These are phyloP conservation scores for Crithidia thermophila DNA, from an alignment of 208 protist species.

Conservation along the genomic window DNA sequence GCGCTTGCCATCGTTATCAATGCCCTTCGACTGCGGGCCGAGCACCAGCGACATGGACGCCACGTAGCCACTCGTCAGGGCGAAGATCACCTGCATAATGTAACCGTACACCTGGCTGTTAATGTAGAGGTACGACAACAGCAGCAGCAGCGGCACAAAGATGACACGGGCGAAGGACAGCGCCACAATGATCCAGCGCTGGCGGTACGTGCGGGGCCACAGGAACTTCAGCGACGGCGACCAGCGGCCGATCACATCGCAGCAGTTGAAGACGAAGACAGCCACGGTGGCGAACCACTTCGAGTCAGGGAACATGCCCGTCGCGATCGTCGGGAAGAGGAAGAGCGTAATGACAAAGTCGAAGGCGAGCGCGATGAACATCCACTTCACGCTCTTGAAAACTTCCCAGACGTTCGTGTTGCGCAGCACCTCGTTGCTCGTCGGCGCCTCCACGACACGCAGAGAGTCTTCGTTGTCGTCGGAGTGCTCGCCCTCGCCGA, in stretches of 20 bases:
- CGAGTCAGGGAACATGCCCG: slow-evolving; percentile 41
- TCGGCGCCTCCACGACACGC: slow-evolving; percentile 6
- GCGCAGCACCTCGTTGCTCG: slow-evolving; percentile 21
- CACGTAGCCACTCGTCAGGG: slow-evolving; percentile 62
- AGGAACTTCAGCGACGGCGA: slow-evolving; percentile 42
- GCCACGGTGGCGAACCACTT: slow-evolving; percentile 66
- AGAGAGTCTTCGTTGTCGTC: neutral
- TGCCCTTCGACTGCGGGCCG: slow-evolving; percentile 35
- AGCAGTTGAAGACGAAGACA: slow-evolving; percentile 65
- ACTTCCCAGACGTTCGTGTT: slow-evolving; percentile 24
- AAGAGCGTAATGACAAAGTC: slow-evolving; percentile 63
- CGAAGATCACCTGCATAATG: slow-evolving; percentile 59
- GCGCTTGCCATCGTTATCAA: slow-evolving; percentile 48
- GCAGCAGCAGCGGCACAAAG: slow-evolving; percentile 59
- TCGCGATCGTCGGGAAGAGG: slow-evolving; percentile 58
- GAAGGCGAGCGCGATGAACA: slow-evolving; percentile 36
- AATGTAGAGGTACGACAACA: slow-evolving; percentile 64
- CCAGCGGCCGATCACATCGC: slow-evolving; percentile 54
- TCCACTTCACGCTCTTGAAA: slow-evolving; percentile 32
- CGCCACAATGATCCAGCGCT: slow-evolving; percentile 46
- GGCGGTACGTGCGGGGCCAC: slow-evolving; percentile 35
- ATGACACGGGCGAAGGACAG: slow-evolving; percentile 43
- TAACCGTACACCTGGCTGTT: slow-evolving; percentile 41
- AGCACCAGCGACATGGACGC: slow-evolving; percentile 49
- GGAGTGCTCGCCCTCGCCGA: slow-evolving; percentile 7